Evolutionary conservation across 257 asterid genomes (phyloP).

Genomic region (Prunella vulgaris): DNA sequence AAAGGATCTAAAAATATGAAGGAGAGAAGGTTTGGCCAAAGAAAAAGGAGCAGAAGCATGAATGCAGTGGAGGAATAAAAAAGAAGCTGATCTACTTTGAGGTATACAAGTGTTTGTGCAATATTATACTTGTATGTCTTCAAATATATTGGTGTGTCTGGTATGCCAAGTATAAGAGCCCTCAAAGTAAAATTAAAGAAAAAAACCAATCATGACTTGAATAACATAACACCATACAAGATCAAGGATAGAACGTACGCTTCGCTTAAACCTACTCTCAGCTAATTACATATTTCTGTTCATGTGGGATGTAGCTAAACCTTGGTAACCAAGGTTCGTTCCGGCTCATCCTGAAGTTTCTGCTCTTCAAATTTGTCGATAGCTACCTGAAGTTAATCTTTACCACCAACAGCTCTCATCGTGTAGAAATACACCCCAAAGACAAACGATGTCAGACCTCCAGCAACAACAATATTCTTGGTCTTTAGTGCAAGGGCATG

Average conservation of each 20-base stretch:
- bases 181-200: neutral
- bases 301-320: constrained; percentile 21
- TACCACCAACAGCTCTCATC: constrained; percentile 83
- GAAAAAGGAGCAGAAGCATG: too few species aligned
- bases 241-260: neutral
- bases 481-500: constrained; percentile 56
- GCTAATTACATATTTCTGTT: constrained; percentile 11
- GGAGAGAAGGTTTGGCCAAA: too few species aligned
- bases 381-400: constrained; percentile 83
- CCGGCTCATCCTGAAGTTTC: constrained; percentile 37
- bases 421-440: constrained; percentile 89
- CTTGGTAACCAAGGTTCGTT: constrained; percentile 35
- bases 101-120: too few species aligned
- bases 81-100: too few species aligned
- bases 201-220: neutral
- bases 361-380: constrained; percentile 72
- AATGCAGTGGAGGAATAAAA: too few species aligned
- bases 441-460: constrained; percentile 62
- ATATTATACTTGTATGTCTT: too few species aligned
- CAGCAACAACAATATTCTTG: constrained; percentile 70
- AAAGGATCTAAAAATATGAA: too few species aligned
- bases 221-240: neutral
- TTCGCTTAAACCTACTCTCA: constrained; percentile 3
- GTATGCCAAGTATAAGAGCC: neutral
- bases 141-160: too few species aligned